These are phyloP conservation scores for Acer yangbiense DNA, from an alignment of 345 rosid genomes.

Conservation along the genomic window DNA sequence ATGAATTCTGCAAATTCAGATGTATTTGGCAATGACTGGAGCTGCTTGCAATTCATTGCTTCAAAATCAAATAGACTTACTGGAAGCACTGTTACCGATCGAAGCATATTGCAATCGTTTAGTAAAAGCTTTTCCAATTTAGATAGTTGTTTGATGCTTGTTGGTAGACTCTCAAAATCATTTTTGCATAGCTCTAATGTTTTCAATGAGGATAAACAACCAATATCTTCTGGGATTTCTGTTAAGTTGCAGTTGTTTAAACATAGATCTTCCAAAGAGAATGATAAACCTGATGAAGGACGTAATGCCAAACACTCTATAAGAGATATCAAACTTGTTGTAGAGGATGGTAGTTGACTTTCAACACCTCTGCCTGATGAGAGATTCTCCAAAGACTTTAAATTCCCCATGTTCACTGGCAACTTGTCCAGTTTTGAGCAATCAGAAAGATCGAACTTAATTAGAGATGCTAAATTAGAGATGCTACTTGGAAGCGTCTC, in stretches of 20 bases:
- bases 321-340: not conserved
- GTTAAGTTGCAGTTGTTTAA: not conserved
- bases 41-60: not conserved
- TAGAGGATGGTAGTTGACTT: not conserved
- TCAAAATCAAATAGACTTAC: not conserved
- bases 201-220: not conserved
- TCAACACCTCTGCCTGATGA: not conserved
- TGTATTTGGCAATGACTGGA: not conserved
- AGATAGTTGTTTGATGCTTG: not conserved
- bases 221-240: not conserved
- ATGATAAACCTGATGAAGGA: not conserved
- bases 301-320: not conserved
- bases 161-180: not conserved
- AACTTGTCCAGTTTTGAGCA: not conserved
- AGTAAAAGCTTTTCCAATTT: not conserved
- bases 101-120: not conserved
- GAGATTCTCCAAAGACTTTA: not conserved
- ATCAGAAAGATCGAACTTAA: not conserved
- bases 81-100: slow-evolving; percentile 12
- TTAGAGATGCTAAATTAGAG: not conserved
- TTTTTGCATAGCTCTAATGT: not conserved
- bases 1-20: not conserved
- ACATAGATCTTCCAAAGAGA: not conserved
- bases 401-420: not conserved
- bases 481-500: slow-evolving; percentile 2